phyloP scores from a whole-genome alignment of 345 rosid species.

The Pugionium dolabratum region DNA sequence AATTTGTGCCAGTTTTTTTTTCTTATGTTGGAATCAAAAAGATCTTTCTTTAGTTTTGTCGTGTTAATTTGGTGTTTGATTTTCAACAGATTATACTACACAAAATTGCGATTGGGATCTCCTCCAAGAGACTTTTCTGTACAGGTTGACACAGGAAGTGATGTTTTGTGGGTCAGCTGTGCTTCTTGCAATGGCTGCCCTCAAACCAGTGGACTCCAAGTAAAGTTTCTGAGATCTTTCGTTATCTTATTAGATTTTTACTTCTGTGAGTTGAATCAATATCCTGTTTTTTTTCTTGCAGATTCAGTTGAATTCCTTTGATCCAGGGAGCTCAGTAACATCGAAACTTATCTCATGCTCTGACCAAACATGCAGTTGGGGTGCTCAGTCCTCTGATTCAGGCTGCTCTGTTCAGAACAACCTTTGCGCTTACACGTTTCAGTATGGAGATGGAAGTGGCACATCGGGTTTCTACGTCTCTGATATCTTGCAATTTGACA shows the following conservation, averaged over 20 bases:
- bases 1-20: background rate
- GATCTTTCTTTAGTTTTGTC: background rate
- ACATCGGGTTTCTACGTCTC: conserved; percentile 85
- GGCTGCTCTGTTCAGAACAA: conserved; percentile 61
- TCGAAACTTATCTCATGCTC: conserved; percentile 66
- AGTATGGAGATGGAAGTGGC: conserved; percentile 99
- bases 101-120: conserved; percentile 75
- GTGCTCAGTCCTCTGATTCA: conserved; percentile 68
- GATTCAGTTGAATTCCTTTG: conserved; percentile 82
- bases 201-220: conserved; percentile 74
- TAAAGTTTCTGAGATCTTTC: conserved; percentile 31
- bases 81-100: conserved; percentile 70
- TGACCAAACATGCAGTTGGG: conserved; percentile 68
- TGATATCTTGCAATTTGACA: conserved; percentile 65
- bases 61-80: conserved; percentile 2
- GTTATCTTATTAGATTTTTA: background rate
- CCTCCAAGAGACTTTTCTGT: conserved; percentile 88
- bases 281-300: conserved; percentile 29
- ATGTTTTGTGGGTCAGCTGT: conserved; percentile 95
- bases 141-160: conserved; percentile 96
- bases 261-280: conserved; percentile 20
- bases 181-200: conserved; percentile 90
- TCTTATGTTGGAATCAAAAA: conserved; percentile 12
- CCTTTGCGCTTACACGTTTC: conserved; percentile 76
- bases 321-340: conserved; percentile 79